Conservation (phyloP, 352 stramenopile species). For the Phytopythium delawarense region DNA sequence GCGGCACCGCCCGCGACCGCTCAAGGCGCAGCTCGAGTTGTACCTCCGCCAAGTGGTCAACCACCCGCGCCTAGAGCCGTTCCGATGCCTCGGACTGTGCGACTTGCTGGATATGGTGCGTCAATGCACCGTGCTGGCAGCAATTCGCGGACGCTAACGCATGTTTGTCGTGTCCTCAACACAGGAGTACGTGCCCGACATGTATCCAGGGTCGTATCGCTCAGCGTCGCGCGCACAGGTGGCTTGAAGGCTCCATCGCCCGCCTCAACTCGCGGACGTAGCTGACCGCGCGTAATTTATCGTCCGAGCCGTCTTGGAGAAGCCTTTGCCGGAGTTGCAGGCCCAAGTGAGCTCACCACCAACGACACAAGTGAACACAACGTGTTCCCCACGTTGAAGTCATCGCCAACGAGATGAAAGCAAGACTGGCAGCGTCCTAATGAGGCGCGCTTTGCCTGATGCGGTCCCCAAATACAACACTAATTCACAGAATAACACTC, state of each 20-base stretch:
- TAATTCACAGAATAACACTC: background rate
- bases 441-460: background rate
- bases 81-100: conserved; percentile 54
- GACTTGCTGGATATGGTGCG: conserved; percentile 73
- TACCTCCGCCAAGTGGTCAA: conserved; percentile 55
- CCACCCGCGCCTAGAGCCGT: conserved; percentile 43
- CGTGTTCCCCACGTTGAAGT: background rate
- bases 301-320: background rate
- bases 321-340: background rate
- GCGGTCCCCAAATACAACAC: background rate
- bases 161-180: background rate
- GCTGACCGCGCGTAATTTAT: conserved; percentile 7
- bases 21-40: conserved; percentile 63
- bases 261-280: background rate
- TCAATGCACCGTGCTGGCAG: too few species aligned
- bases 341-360: background rate
- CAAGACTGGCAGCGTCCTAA: background rate
- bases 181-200: conserved; percentile 62
- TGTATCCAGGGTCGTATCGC: conserved; percentile 35
- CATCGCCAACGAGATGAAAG: background rate
- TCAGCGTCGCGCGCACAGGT: conserved; percentile 23
- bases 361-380: background rate
- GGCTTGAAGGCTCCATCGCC: background rate
- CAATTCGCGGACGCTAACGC: background rate
- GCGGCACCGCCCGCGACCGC: conserved; percentile 47